A percentile compares a stretch with the other conserved stretches of the same genome.
phyloP scores from a whole-genome alignment of 371 early-diverging fungal species.

The Fennellomyces sp. region DNA sequence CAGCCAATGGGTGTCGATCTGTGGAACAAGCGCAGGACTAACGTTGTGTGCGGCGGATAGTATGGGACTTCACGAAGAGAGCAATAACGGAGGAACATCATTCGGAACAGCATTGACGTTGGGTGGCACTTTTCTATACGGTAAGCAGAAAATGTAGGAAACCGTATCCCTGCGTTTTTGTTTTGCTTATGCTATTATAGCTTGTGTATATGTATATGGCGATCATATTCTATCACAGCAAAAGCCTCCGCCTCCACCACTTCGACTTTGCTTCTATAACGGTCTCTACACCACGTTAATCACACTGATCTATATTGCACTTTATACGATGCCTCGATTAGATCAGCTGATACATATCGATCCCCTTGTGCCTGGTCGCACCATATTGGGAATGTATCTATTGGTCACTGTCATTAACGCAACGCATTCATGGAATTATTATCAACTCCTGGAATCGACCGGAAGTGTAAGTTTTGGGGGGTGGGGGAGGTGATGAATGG shows the following conservation, averaged over 20 bases:
- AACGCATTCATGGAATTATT: conserved; percentile 53
- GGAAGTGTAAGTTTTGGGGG: conserved; percentile 41
- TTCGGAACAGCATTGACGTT: conserved; percentile 57
- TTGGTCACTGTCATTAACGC: conserved; percentile 33
- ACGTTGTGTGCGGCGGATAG: conserved; percentile 45
- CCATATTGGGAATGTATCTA: conserved; percentile 27
- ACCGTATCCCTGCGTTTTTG: background rate
- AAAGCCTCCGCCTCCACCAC: conserved; percentile 39
- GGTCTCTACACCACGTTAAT: conserved; percentile 52
- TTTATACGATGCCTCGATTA: conserved; percentile 49
- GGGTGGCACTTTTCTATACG: conserved; percentile 60
- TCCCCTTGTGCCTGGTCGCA: conserved; percentile 10
- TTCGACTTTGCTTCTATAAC: conserved; percentile 51
- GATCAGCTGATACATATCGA: conserved; percentile 37
- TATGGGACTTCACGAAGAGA: conserved; percentile 2
- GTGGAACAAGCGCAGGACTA: conserved; percentile 67
- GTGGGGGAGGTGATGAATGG: background rate
- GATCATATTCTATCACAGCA: conserved; percentile 54
- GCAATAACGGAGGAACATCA: background rate
- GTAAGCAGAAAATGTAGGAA: conserved; percentile 23
- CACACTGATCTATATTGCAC: conserved; percentile 42
- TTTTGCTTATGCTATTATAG: conserved; percentile 17
- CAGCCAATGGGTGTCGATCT: conserved; percentile 66
- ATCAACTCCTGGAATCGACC: conserved; percentile 49
- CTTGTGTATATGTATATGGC: conserved; percentile 52